Conservation (phyloP, 768 basidiomycete genomes). For the Inosperma sp. region DNA sequence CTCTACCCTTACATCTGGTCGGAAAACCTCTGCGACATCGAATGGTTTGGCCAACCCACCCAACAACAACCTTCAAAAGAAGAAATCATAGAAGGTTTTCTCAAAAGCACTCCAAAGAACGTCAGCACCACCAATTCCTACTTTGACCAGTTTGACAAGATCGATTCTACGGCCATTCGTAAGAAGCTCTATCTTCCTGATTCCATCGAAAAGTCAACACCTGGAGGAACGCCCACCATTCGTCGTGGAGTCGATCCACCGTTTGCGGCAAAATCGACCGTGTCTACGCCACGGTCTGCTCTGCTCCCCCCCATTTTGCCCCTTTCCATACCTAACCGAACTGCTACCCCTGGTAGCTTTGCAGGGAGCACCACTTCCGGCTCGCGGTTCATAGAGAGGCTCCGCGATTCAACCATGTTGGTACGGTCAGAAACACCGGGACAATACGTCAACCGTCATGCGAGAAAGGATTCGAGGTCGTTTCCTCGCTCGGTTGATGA, state of each 20-base stretch:
- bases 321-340: slow-evolving; percentile 25
- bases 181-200: slow-evolving; percentile 16
- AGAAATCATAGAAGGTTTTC: slow-evolving; percentile 12
- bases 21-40: slow-evolving; percentile 45
- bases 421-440: slow-evolving; percentile 26
- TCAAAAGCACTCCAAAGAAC: slow-evolving; percentile 7
- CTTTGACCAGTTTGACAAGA: slow-evolving; percentile 24
- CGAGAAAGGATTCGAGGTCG: slow-evolving; percentile 14
- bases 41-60: slow-evolving; percentile 47
- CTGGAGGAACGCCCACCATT: slow-evolving; percentile 44
- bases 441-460: slow-evolving; percentile 19
- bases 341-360: slow-evolving; percentile 9
- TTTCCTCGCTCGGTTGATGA: slow-evolving; percentile 43
- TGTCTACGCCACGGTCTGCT: slow-evolving; percentile 18
- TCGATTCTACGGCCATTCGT: slow-evolving; percentile 24
- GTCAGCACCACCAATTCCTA: slow-evolving; percentile 8
- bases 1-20: slow-evolving; percentile 49
- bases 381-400: slow-evolving; percentile 41
- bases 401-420: slow-evolving; percentile 32
- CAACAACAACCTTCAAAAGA: slow-evolving; percentile 14
- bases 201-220: slow-evolving; percentile 30
- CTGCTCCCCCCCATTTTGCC: slow-evolving; percentile 13
- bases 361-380: slow-evolving; percentile 17
- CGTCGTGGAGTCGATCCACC: slow-evolving; percentile 58
- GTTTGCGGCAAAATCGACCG: slow-evolving; percentile 33